A percentile compares a stretch with the other conserved stretches of the same genome.
phyloP scores from a whole-genome alignment of 2,329 filamentous ascomycete species.

The Thielaviopsis ethacetica region DNA sequence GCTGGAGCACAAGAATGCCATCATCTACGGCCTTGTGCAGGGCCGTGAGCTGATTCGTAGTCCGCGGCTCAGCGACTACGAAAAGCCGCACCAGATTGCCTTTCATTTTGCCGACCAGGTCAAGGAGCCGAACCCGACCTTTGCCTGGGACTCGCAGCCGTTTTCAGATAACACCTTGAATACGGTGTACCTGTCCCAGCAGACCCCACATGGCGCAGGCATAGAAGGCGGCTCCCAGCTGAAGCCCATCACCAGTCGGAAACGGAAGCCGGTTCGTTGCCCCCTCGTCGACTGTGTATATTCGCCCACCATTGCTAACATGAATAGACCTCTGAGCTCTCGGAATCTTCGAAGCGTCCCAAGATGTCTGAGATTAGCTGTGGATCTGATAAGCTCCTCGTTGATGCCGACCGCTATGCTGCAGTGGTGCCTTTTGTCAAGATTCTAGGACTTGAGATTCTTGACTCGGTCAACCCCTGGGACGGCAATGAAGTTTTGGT shows the following conservation, averaged over 20 bases:
- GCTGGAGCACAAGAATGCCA: conserved; percentile 31
- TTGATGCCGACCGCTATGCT: conserved; percentile 10
- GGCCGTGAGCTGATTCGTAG: conserved; percentile 24
- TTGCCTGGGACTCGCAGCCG: conserved; percentile 30
- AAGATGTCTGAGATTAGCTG: conserved; percentile 1
- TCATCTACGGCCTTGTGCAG: conserved; percentile 23
- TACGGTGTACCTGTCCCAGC: conserved; percentile 26
- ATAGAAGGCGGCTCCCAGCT: background rate
- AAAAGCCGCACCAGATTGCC: conserved; percentile 31
- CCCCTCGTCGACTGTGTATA: background rate
- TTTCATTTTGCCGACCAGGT: conserved; percentile 30
- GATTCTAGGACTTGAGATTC: conserved; percentile 9
- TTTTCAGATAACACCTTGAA: conserved; percentile 35
- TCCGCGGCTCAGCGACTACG: conserved; percentile 21
- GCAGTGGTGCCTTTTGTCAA: conserved; percentile 9
- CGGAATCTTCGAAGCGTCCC: conserved; percentile 5
- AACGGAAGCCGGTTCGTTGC: conserved; percentile 31
- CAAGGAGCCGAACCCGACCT: conserved; percentile 21
- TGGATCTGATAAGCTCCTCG: background rate
- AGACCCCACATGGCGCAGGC: background rate
- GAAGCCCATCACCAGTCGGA: conserved; percentile 16
- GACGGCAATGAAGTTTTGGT: conserved; percentile 5
- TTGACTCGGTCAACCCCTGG: conserved; percentile 5
- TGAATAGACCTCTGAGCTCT: conserved; percentile 1
- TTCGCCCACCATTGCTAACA: background rate